phyloP scores from a whole-genome alignment of 2,329 filamentous ascomycete genomes.

The Aspergillus tubingensis region DNA sequence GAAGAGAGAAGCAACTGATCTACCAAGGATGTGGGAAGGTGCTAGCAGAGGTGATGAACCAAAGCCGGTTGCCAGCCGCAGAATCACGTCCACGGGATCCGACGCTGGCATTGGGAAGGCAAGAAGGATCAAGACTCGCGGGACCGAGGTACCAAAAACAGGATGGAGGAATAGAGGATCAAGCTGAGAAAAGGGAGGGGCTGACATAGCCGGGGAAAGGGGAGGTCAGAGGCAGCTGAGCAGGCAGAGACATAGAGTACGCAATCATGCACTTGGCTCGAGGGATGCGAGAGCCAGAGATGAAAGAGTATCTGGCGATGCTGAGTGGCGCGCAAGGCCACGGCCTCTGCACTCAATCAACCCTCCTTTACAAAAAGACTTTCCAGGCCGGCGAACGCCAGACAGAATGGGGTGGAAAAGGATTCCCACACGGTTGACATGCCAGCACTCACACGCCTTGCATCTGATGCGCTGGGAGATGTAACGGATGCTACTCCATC shows the following conservation, averaged over 20 bases:
- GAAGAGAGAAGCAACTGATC: neutral
- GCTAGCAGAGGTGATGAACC: neutral
- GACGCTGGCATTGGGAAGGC: neutral
- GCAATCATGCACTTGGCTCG: conserved; percentile 6
- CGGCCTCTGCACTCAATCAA: neutral
- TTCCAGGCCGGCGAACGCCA: neutral
- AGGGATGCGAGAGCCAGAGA: neutral
- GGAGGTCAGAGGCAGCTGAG: neutral
- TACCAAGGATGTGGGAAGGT: neutral
- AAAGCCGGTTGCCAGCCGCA: neutral
- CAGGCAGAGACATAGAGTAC: neutral
- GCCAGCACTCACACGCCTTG: conserved; percentile 3
- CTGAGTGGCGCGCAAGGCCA: neutral
- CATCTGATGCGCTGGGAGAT: neutral
- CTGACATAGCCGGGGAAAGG: neutral
- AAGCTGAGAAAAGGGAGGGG: neutral
- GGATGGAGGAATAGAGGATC: neutral
- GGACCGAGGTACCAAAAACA: neutral
- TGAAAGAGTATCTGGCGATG: neutral
- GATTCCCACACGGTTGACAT: neutral
- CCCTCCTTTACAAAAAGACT: neutral
- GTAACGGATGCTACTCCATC: neutral
- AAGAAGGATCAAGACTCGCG: neutral
- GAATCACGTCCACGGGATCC: neutral
- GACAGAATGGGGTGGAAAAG: neutral